Evolutionary conservation across 768 basidiomycete genomes (phyloP), one percentile per base, ranked within the genome.

Genomic region (Gymnopilus dilepis): DNA sequence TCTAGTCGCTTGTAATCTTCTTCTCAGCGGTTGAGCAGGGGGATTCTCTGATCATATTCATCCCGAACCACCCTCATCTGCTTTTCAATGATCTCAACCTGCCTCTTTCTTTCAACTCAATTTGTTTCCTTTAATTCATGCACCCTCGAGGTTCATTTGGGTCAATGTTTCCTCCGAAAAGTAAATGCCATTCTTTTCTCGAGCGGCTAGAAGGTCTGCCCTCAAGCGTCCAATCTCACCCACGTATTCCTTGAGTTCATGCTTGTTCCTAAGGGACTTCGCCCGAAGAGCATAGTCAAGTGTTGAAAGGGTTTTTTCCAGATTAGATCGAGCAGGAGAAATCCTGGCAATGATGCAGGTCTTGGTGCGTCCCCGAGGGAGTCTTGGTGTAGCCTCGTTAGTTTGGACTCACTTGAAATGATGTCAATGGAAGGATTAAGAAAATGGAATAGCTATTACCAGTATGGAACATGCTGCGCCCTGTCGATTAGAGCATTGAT

Each of bases 281-380:
- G 97, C 97, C 24, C 94, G 88, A 47, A 94, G 84, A 30, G 97
- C 97, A 68, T 99, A 99, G 73, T 98, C 95, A 43, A 99, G 88
- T 0, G 97, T 99, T 2, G 96, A 97, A 19, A 97, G 84, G 0
- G 97, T 99, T 76, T 99, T 97, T 74, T 99, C 97, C 78, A 97
- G 85, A 71, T 97, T 98, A 24, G 88, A 92, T 22, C 93, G 87
- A 4, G 94, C 92, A 1, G 97, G 97, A 8, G 95, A 97, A 69
- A 98, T 86, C 6, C 97, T 99, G 0, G 96, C 97, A 63, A 99
- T 92, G 70, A 99, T 95, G 68, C 95, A 97, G 0, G 97, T 99
- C 78, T 98, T 99, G 6, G 97, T 99, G 31, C 89, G 85, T 0
- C 97, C 97, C 97, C 97, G 4, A 99, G 83, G n/a, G 97, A 99